Evolutionary conservation across 352 stramenopile genomes (phyloP), one percentile per base, ranked within the genome.

Genomic region (Globisporangium heterothallicum): DNA sequence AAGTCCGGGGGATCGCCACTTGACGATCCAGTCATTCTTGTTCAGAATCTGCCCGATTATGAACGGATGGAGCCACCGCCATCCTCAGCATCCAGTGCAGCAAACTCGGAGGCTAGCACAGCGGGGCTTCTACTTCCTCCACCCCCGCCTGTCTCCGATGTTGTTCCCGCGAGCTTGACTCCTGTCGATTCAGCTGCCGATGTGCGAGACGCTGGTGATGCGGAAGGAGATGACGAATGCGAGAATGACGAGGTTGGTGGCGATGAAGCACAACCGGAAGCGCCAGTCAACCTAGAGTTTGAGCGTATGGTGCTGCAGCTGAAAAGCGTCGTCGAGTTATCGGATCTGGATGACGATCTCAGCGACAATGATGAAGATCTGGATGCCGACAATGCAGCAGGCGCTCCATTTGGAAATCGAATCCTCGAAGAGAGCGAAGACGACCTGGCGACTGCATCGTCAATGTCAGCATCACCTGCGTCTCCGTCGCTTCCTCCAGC

Each of bases 241-340:
- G 49, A 64, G 0, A 57, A 72, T 27, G 35, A 64, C 6, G 49
- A 58, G 10, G 45, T 59, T 0, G 45, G 64, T 4, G 58, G n/a
- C 26, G 6, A 16, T 53, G 25, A 35, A 16, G 12, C 72, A 51
- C 3, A 51, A 19, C 1, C 46, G 18, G 52, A 12, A 42, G 27
- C 34, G 29, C 46, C 53, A 22, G 61, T 58, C 3, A 84, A 79
- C 42, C 55, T 90, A 16, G 79, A 90, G 56, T 88, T 85, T 29
- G 71, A 87, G 54, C 77, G 77, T 16, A 90, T 90, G 79, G 61
- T 90, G 9, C 58, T 90, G 7, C 79, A 88, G 45, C 56, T 90
- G 0, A 81, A 87, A 56, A 80, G 74, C 45, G 71, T 77, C 18
- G 63, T 90, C 18, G 73, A 86, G 41, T 51, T 22, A 13, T 54